Conservation (phyloP, 2,329 filamentous ascomycete genomes). For the Intubia oerlemansii region DNA sequence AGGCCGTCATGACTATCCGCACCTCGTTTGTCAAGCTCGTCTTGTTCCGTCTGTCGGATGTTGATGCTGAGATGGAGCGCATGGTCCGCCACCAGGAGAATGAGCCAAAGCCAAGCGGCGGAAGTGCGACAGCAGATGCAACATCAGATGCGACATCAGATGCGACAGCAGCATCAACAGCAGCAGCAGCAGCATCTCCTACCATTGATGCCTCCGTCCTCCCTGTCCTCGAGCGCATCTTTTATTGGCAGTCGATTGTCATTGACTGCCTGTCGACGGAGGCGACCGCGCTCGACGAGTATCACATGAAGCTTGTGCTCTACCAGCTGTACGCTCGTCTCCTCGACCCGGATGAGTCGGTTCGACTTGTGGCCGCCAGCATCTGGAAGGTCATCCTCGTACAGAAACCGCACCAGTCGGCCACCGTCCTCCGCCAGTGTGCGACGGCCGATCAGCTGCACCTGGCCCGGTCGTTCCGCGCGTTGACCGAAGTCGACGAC, state of each 20-base stretch:
- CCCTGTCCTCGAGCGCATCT: conserved; percentile 60
- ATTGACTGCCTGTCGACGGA: conserved; percentile 48
- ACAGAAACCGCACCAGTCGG: conserved; percentile 73
- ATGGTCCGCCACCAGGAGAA: not conserved
- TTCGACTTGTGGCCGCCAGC: conserved; percentile 59
- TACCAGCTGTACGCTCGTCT: conserved; percentile 85
- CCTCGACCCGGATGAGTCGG: conserved; percentile 42
- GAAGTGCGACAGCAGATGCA: no score
- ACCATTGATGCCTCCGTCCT: conserved; percentile 43
- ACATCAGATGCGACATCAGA: no score
- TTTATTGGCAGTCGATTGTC: conserved; percentile 91
- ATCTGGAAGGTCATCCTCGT: conserved; percentile 85
- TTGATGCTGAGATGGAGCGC: conserved; percentile 33
- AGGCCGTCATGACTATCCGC: conserved; percentile 58
- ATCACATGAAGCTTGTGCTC: conserved; percentile 68
- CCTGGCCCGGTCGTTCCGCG: conserved; percentile 57
- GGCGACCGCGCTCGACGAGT: conserved; percentile 39
- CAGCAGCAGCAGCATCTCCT: conserved; percentile 16
- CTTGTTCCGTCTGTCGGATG: conserved; percentile 62
- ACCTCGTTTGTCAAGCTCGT: conserved; percentile 59
- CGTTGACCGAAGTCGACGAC: conserved; percentile 73
- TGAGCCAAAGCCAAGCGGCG: no score
- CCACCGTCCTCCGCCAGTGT: conserved; percentile 49
- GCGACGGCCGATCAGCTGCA: conserved; percentile 46
- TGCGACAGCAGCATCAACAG: no score